These are phyloP conservation scores for Phytophthora gonapodyides DNA, from an alignment of 352 stramenopile species.

Conservation along the genomic window DNA sequence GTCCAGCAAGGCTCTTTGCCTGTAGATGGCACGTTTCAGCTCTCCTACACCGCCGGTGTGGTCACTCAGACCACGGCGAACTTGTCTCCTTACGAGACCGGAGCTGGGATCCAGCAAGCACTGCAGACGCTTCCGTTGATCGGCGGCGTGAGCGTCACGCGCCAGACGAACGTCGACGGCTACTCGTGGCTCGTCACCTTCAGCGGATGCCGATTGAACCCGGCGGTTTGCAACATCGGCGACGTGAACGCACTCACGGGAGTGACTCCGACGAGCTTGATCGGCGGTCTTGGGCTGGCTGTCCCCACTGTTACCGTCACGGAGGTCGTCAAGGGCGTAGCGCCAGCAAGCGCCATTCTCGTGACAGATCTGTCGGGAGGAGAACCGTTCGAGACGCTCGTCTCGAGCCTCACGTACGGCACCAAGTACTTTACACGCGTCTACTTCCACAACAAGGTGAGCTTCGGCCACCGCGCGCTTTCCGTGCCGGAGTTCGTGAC, in stretches of 20 bases:
- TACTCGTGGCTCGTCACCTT: slow-evolving; percentile 94
- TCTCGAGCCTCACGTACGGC: slow-evolving; percentile 83
- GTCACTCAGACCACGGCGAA: slow-evolving; percentile 42
- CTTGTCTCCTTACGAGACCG: slow-evolving; percentile 62
- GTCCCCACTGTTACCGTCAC: slow-evolving; percentile 50
- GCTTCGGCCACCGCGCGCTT: slow-evolving; percentile 75
- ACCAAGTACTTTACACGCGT: slow-evolving; percentile 91
- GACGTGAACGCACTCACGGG: slow-evolving; percentile 69
- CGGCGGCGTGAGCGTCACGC: slow-evolving; percentile 65
- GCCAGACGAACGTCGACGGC: slow-evolving; percentile 60
- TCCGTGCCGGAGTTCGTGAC: slow-evolving; percentile 78
- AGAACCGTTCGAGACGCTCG: slow-evolving; percentile 62
- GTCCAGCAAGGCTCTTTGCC: slow-evolving; percentile 55
- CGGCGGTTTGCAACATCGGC: slow-evolving; percentile 91
- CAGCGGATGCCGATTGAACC: slow-evolving; percentile 68
- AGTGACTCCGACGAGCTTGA: slow-evolving; percentile 42
- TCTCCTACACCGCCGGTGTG: slow-evolving; percentile 45
- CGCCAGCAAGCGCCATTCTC: slow-evolving; percentile 47
- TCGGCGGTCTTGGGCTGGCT: slow-evolving; percentile 43
- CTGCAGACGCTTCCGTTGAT: slow-evolving; percentile 57
- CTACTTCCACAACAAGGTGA: slow-evolving; percentile 89
- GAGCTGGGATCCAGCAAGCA: slow-evolving; percentile 46
- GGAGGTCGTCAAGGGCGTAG: slow-evolving; percentile 62
- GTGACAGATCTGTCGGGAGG: slow-evolving; percentile 81
- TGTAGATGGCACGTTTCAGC: slow-evolving; percentile 67